These are phyloP conservation scores for Trichopus zeylanicus DNA, from an alignment of 116 monocot genomes.

Conservation along the genomic window DNA sequence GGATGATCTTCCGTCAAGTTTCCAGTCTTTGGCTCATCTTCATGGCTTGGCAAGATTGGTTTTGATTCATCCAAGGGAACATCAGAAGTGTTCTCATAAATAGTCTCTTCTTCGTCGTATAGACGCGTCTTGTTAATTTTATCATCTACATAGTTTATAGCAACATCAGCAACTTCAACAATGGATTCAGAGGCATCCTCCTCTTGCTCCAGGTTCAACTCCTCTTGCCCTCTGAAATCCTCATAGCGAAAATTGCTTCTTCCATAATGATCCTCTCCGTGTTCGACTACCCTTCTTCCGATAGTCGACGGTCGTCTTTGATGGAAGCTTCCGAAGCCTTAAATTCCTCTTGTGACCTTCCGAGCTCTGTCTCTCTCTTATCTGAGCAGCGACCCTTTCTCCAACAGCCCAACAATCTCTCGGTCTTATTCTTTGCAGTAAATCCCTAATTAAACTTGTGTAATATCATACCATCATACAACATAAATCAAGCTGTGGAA, in stretches of 20 bases:
- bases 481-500: too few species aligned
- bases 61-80: conserved; percentile 1
- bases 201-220: too few species aligned
- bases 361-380: conserved; percentile 55
- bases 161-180: background rate
- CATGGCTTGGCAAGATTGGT: background rate
- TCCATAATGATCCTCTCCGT: conserved; percentile 3
- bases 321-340: conserved; percentile 71
- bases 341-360: conserved; percentile 49
- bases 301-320: conserved; percentile 3
- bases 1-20: conserved; percentile 4
- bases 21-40: background rate
- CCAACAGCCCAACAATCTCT: conserved; percentile 65
- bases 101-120: background rate
- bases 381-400: conserved; percentile 45
- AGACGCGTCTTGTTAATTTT: background rate
- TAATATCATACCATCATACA: background rate
- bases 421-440: conserved; percentile 53
- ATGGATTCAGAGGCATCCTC: background rate
- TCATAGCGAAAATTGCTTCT: conserved; percentile 23
- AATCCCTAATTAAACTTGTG: conserved; percentile 76
- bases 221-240: background rate
- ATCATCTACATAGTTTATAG: background rate
- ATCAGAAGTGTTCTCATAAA: background rate
- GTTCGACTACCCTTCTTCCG: background rate